Conservation (phyloP, 768 basidiomycete species). For the Tylopilus intermedius region DNA sequence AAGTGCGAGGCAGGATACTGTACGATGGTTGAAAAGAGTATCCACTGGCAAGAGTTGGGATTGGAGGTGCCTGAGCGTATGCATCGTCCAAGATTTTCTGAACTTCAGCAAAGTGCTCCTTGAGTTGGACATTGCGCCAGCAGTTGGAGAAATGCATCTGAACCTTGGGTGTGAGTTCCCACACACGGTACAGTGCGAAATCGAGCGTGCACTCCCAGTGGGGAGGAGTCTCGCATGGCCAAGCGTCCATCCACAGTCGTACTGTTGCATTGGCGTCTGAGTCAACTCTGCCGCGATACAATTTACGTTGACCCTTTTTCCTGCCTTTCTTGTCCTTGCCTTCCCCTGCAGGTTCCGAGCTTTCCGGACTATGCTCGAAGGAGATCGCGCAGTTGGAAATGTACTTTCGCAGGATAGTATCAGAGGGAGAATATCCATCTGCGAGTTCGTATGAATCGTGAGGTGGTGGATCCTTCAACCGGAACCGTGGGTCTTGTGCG, state of each 20-base stretch:
- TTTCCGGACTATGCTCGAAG: constrained; percentile 15
- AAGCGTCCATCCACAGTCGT: background rate
- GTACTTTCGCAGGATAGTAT: background rate
- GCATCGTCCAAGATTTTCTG: too few species aligned
- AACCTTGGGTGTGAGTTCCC: too few species aligned
- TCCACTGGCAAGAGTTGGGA: too few species aligned
- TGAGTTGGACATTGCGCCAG: too few species aligned
- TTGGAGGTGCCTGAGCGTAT: too few species aligned
- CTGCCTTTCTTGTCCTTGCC: background rate
- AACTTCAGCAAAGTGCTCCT: too few species aligned
- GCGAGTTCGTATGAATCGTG: constrained; percentile 10
- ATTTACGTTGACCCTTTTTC: background rate
- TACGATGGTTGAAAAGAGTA: too few species aligned
- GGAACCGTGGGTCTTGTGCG: constrained; percentile 6
- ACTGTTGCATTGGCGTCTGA: constrained; percentile 5
- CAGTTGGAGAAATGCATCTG: too few species aligned
- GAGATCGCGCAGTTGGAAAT: background rate
- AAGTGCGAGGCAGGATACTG: too few species aligned
- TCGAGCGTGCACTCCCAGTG: too few species aligned
- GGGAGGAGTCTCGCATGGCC: constrained; percentile 19
- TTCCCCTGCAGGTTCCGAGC: background rate
- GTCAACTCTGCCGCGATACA: constrained; percentile 8
- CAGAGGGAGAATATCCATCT: constrained; percentile 4
- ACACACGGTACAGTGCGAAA: too few species aligned
- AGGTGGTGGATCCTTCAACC: constrained; percentile 9